These are phyloP conservation scores for Glycyrrhiza uralensis DNA, from an alignment of 306 rosid genomes.

Conservation along the genomic window DNA sequence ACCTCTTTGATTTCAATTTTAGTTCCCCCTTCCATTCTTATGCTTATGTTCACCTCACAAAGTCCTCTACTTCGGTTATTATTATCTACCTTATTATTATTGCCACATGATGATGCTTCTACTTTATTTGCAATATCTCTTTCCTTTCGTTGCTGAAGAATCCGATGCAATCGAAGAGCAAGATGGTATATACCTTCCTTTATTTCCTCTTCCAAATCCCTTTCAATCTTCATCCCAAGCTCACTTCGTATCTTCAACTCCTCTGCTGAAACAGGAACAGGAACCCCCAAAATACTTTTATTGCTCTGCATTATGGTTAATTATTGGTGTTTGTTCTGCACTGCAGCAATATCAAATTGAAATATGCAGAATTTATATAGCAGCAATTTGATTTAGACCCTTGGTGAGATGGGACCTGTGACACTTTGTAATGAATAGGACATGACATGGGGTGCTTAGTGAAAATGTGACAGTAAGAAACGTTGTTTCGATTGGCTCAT, in stretches of 20 bases:
- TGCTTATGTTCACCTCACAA: slow-evolving; percentile 59
- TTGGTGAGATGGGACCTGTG: slow-evolving; percentile 35
- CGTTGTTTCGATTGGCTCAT: slow-evolving; percentile 40
- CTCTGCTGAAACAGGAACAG: slow-evolving; percentile 33
- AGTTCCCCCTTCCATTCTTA: slow-evolving; percentile 59
- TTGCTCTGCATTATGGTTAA: neutral
- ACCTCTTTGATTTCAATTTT: slow-evolving; percentile 57
- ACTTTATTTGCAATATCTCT: slow-evolving; percentile 21
- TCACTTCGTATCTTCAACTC: slow-evolving; percentile 60
- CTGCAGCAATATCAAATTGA: neutral
- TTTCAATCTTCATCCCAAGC: slow-evolving; percentile 62
- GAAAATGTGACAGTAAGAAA: slow-evolving; percentile 38
- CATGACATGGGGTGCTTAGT: slow-evolving; percentile 22
- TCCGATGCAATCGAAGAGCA: slow-evolving; percentile 56
- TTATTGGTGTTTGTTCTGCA: neutral
- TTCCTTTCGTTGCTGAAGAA: slow-evolving; percentile 47
- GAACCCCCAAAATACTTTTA: neutral
- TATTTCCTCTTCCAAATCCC: slow-evolving; percentile 65
- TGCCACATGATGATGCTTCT: neutral
- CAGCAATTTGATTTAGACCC: slow-evolving; percentile 40
- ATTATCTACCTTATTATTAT: neutral
- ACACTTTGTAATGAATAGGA: slow-evolving; percentile 50
- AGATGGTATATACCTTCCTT: slow-evolving; percentile 57
- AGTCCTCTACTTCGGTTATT: slow-evolving; percentile 12
- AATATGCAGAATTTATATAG: slow-evolving; percentile 29